Evolutionary conservation across 345 rosid genomes (phyloP), one percentile per base, ranked within the genome.

Genomic region (Nephelium lappaceum): DNA sequence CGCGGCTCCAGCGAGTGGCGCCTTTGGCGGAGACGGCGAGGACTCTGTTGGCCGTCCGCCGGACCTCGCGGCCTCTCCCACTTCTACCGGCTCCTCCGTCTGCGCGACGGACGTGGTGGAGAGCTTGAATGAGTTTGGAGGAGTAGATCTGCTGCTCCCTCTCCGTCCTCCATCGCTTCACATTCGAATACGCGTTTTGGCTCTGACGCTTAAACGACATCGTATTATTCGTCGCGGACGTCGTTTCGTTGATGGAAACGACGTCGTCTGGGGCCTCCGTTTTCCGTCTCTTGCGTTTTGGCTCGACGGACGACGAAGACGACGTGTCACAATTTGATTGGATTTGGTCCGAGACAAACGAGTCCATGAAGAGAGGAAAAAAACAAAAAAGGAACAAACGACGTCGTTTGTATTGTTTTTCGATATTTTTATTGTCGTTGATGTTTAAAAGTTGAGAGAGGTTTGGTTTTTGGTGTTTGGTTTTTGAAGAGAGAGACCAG

Each of bases 1-100:
- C 91, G 27, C 98, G 91, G 85, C 97, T 86, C 93, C 95, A 92
- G 75, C 89, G 84, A 9, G 88, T 88, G 64, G 84, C 69, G 9
- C 92, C 92, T 45, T 80, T 86, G 47, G 94, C 98, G 1, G 97
- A 78, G 36, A 81, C 87, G 57, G 98, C 93, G 8, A 93, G 81
- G 77, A 87, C 89, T 24, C 88, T 83, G 80, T 92, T 82, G 0
- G 85, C 88, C 9, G 87, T 80, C 38, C 58, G 77, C 8, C 90
- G 86, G 57, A 93, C 87, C 58, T 82, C 86, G 39, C 83, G 70
- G 23, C 79, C 77, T 65, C 76, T 71, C 45, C 69, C 65, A 27
- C 64, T 60, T 55, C 71, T 8, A 16, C 82, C 2, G 3, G 71
- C 12, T 31, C 36, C 16, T 79, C 55, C 3, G 84, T 38, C 69